Evolutionary conservation across 805 yeast genomes (phyloP), one percentile per base, ranked within the genome.

Genomic region (Candida verbasci): DNA sequence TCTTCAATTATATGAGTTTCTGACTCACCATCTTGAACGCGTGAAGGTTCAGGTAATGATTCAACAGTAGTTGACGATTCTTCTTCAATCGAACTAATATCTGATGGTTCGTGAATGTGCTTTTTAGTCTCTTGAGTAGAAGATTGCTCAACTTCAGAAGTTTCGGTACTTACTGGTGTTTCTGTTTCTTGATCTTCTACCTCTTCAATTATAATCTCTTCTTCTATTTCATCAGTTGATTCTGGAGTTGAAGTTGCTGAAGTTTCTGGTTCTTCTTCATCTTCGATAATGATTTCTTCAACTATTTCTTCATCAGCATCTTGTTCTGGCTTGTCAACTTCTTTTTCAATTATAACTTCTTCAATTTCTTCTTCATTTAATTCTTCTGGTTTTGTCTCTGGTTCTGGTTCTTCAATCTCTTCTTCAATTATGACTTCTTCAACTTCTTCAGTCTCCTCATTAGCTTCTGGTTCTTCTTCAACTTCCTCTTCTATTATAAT

Each of bases 201-300:
- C 17, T 14, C 43, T 2, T 37, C 43, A 10, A 18, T 42, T 2
- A 39, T 44, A 20, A 20, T 20, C 9, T 23, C 21, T 15, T 45
- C 51, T 20, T 45, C 51, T 6, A 39, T 40, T n/a, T 44, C 46
- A 10, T 24, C 26, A 24, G 26, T 8, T 24, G 26, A 12, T 8
- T 7, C 10, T 8, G 17, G 5, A 9, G 17, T 23, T 4, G 3
- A 5, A 20, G 15, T 4, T 29, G 27, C 40, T n/a, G 11, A 38
- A 10, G 30, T 40, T 24, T 17, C 36, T 12, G 21, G 31, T 24
- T 35, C 42, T 9, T 28, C 41, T 3, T 26, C 35, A 18, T 36
- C 43, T 14, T 20, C 31, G n/a, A n/a, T n/a, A n/a, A n/a, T n/a
- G n/a, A n/a, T n/a, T 14, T 25, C 40, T 9, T 32, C 29, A 14